Evolutionary conservation across 768 basidiomycete species (phyloP), one percentile per base, ranked within the genome.

Genomic region (Lentinus tigrinus): DNA sequence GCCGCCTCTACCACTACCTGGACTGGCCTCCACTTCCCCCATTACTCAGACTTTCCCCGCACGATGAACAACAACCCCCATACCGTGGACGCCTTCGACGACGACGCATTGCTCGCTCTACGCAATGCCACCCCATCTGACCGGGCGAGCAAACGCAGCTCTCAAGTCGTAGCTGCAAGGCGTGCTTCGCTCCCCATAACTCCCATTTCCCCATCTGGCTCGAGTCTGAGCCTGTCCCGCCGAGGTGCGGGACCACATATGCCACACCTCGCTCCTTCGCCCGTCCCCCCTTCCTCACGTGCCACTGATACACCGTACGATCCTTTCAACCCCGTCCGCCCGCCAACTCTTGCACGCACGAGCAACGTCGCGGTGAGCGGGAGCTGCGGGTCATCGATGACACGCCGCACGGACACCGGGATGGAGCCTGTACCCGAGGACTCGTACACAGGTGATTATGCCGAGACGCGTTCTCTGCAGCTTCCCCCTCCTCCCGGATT

Each of bases 401-500:
- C 14, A 1, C n/a, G n/a, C n/a, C 34, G 17, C 49, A 54, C 38
- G 37, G 44, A 28, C 17, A 56, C 53, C 10, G 58, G 47, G 36
- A 66, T 66, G 67, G 62, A 62, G 52, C 67, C 67, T 27, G 52
- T 66, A 37, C 54, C 57, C 48, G 67, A 66, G 56, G 58, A 64
- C 54, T n/a, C 24, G 54, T 60, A 49, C 6, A 58, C 38, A 54
- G 65, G 48, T 23, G 60, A 34, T 8, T 54, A 52, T 31, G 60
- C 60, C 44, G 58, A 60, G 38, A 51, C 58, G 17, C 60, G 51
- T 13, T 63, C 67, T 27, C 56, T 67, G 24, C 69, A 70, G 57
- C 63, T 68, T 27, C 69, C 69, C 21, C 68, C 69, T 38, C 69
- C 69, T 24, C 69, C 69, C 23, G 64, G 64, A 28, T 70, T 67